Percentiles rank a stretch among this genome's conserved stretches.
phyloP scores from a whole-genome alignment of 1,284 basidiomycete species.

The Ceratobasidium sp. region DNA sequence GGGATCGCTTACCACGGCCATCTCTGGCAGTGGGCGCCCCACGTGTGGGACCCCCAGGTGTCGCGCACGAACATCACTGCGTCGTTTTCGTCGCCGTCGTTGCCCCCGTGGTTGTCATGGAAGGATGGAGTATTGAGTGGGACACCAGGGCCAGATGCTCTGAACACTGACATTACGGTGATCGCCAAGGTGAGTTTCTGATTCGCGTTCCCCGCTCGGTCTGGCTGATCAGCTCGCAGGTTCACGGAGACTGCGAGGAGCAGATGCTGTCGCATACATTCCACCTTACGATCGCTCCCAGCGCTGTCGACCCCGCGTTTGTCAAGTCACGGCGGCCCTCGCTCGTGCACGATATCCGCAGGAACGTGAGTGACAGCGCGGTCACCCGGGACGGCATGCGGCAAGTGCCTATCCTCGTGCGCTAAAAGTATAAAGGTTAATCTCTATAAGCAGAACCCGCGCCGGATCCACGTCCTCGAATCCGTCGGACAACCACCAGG shows the following conservation, averaged over 20 bases:
- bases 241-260: constrained; percentile 76
- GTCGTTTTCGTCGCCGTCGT: constrained; percentile 79
- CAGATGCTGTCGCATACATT: constrained; percentile 73
- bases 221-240: constrained; percentile 35
- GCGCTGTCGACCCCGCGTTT: constrained; percentile 69
- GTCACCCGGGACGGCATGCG: constrained; percentile 54
- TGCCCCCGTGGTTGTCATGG: constrained; percentile 92
- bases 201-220: constrained; percentile 48
- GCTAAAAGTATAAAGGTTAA: constrained; percentile 41
- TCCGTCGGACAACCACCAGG: constrained; percentile 67
- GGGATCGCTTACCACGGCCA: constrained; percentile 75
- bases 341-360: constrained; percentile 68
- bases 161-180: constrained; percentile 77
- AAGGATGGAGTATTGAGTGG: constrained; percentile 82
- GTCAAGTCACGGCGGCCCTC: constrained; percentile 71
- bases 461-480: constrained; percentile 54
- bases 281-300: constrained; percentile 76
- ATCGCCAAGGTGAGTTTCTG: constrained; percentile 70
- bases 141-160: constrained; percentile 75
- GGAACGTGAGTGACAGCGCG: constrained; percentile 72
- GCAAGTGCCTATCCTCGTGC: constrained; percentile 54
- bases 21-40: constrained; percentile 92
- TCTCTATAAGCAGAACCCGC: constrained; percentile 40
- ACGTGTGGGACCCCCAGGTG: constrained; percentile 97
- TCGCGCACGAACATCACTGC: constrained; percentile 84